Conservation (phyloP, 1,284 basidiomycete genomes). For the Irpex sp. region DNA sequence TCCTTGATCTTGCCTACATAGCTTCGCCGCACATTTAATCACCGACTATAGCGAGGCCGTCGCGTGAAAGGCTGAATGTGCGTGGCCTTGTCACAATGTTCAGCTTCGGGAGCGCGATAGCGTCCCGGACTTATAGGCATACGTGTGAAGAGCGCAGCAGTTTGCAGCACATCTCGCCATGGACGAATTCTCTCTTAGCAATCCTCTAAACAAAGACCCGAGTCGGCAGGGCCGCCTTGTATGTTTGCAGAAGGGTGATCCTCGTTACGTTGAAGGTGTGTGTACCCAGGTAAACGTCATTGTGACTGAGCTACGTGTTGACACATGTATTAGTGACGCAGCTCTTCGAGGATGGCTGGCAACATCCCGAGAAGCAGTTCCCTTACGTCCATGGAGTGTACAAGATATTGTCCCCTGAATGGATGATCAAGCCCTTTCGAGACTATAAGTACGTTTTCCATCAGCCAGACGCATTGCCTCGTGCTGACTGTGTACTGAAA, state of each 20-base stretch:
- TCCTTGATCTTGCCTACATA: background rate
- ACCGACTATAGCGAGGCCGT: background rate
- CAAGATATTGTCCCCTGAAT: constrained; percentile 45
- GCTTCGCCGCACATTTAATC: background rate
- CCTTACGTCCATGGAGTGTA: constrained; percentile 51
- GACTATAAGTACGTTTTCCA: constrained; percentile 40
- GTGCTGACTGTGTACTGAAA: background rate
- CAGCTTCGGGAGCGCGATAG: background rate
- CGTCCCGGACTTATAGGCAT: background rate
- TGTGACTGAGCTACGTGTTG: background rate
- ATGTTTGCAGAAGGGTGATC: constrained; percentile 1
- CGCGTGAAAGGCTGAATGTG: background rate
- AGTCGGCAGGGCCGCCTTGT: constrained; percentile 11
- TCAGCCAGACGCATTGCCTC: background rate
- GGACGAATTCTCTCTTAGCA: constrained; percentile 13
- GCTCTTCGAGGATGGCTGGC: constrained; percentile 53
- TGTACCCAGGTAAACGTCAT: background rate
- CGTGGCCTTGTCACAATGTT: background rate
- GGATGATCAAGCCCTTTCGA: constrained; percentile 42
- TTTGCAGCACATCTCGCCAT: constrained; percentile 1
- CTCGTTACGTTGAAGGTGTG: constrained; percentile 9
- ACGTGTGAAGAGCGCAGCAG: background rate
- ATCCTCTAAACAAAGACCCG: constrained; percentile 7
- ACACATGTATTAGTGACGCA: constrained; percentile 37
- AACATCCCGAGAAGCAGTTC: constrained; percentile 46